Conservation (phyloP, 805 yeast species). For the Yueomyces sp. region DNA sequence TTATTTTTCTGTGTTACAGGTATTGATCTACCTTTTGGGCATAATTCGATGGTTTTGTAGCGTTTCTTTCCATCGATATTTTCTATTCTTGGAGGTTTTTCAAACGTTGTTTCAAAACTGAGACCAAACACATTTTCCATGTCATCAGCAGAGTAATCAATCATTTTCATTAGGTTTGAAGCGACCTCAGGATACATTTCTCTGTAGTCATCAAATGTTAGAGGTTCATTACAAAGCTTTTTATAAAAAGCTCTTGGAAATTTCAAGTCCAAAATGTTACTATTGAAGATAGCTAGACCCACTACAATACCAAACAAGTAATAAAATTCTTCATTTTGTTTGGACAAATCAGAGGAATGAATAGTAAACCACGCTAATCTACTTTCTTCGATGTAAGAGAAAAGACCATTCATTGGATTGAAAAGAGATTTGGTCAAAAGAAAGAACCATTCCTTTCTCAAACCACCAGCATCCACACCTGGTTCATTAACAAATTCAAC, state of each 20-base stretch:
- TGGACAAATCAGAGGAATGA: constrained; percentile 9
- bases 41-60: constrained; percentile 34
- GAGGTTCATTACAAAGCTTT: constrained; percentile 43
- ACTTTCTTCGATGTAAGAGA: constrained; percentile 55
- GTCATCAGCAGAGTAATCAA: constrained; percentile 30
- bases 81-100: constrained; percentile 18
- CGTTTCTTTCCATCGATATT: constrained; percentile 8
- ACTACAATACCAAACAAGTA: constrained; percentile 73
- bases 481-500: constrained; percentile 81
- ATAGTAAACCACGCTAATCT: constrained; percentile 64
- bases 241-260: constrained; percentile 72
- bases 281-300: constrained; percentile 84
- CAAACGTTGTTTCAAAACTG: constrained; percentile 48
- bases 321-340: constrained; percentile 38
- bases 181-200: constrained; percentile 62
- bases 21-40: constrained; percentile 41
- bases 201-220: constrained; percentile 48
- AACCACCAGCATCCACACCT: constrained; percentile 93
- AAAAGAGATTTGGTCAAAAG: constrained; percentile 59
- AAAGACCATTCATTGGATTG: constrained; percentile 53
- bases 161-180: constrained; percentile 32
- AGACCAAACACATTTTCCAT: constrained; percentile 38
- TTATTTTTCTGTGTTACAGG: constrained; percentile 49
- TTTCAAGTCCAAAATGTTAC: constrained; percentile 68
- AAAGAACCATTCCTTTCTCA: constrained; percentile 87